phyloP scores from a whole-genome alignment of 306 rosid genomes.

The Fragaria nilgerrensis region DNA sequence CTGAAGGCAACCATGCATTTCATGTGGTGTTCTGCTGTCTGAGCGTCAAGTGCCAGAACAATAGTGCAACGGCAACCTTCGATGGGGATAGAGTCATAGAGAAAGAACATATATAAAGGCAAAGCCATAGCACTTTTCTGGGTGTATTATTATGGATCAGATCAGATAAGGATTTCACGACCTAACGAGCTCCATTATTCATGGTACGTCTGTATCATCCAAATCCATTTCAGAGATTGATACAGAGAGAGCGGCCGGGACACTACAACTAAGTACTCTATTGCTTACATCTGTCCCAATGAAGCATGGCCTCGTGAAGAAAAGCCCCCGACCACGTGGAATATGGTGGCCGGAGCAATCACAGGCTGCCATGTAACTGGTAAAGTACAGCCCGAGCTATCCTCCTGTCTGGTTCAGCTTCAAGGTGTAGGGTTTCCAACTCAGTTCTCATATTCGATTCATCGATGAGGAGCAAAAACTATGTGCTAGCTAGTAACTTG shows the following conservation, averaged over 20 bases:
- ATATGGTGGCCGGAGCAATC: constrained; percentile 27
- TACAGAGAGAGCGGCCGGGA: background rate
- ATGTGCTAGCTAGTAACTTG: too few species aligned
- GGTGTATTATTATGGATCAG: background rate
- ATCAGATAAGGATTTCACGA: constrained; percentile 41
- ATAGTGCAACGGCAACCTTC: background rate
- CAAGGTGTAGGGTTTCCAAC: too few species aligned
- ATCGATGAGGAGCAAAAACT: too few species aligned
- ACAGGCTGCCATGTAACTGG: constrained; percentile 19
- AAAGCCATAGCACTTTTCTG: constrained; percentile 5
- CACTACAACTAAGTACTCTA: background rate
- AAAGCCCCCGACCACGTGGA: constrained; percentile 56
- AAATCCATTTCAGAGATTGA: background rate
- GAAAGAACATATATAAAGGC: background rate
- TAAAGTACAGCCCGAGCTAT: background rate
- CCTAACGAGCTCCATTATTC: constrained; percentile 23
- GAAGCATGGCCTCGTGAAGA: constrained; percentile 47
- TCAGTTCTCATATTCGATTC: too few species aligned
- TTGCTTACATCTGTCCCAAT: constrained; percentile 21
- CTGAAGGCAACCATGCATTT: background rate
- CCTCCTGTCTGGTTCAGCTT: too few species aligned
- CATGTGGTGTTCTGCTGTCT: background rate
- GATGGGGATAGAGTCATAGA: background rate
- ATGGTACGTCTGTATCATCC: constrained; percentile 35
- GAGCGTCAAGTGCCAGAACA: background rate